These are phyloP conservation scores for Acacia melanoxylon DNA, from an alignment of 306 rosid species.

Conservation along the genomic window DNA sequence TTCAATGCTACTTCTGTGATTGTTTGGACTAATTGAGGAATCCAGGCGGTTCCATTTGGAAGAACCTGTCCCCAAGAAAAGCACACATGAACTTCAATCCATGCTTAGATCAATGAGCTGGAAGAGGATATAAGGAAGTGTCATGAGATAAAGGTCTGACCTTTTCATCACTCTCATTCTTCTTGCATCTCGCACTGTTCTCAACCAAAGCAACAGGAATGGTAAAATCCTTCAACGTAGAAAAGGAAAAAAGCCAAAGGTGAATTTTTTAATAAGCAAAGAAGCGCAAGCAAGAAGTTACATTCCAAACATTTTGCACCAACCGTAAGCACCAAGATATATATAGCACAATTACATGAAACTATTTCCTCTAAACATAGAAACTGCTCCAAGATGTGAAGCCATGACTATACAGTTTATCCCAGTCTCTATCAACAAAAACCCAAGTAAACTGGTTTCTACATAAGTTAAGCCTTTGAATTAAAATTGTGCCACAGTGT, in stretches of 20 bases:
- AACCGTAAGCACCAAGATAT: background rate
- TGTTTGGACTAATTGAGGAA: slow-evolving; percentile 72
- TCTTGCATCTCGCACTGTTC: slow-evolving; percentile 94
- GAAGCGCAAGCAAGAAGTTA: background rate
- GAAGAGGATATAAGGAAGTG: slow-evolving; percentile 7
- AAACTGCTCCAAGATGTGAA: background rate
- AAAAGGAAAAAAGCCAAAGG: slow-evolving; percentile 13
- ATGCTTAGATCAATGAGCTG: background rate
- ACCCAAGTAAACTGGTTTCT: background rate
- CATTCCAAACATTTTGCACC: slow-evolving; percentile 13
- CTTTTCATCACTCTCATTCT: slow-evolving; percentile 85
- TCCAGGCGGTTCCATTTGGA: slow-evolving; percentile 90
- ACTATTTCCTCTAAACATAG: background rate
- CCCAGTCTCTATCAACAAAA: background rate
- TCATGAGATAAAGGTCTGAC: slow-evolving; percentile 43
- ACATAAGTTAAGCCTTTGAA: background rate
- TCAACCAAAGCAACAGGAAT: slow-evolving; percentile 89
- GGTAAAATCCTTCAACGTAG: slow-evolving; percentile 45
- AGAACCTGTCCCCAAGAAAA: slow-evolving; percentile 65
- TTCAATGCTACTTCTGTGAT: slow-evolving; percentile 67
- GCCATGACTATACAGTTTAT: background rate
- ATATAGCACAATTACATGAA: background rate
- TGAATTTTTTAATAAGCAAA: slow-evolving; percentile 5
- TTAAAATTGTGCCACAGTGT: background rate
- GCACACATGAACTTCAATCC: slow-evolving; percentile 16